Evolutionary conservation across 2,329 filamentous ascomycete species (phyloP), one percentile per base, ranked within the genome.

Genomic region (Fusarium decemcellulare): DNA sequence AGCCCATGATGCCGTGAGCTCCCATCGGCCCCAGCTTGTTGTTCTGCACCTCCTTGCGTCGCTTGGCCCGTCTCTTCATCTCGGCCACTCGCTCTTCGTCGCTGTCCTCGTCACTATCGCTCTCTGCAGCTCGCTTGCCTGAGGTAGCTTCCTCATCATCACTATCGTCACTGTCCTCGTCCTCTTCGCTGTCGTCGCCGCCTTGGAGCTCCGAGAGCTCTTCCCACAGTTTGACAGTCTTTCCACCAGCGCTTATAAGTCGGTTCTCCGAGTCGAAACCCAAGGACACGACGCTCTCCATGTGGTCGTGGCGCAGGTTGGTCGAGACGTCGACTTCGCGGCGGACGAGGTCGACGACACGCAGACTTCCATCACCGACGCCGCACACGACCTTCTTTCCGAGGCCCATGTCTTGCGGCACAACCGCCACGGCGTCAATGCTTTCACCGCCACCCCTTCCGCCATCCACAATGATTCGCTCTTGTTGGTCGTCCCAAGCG

Each of bases 401-500:
- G 65, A 88, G 85, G 1, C 90, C 90, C 42, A 95, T 83, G 16
- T 88, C 88, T 36, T 92, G 88, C 0, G 94, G 94, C 16, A 96
- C 84, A 55, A 92, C 81, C 2, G 89, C 86, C 64, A 98, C 83
- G n/a, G 90, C 87, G 76, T 98, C 95, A 43, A 98, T 82, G 63
- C 92, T 93, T 78, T 97, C 94, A 46, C 89, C 93, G 9, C 89
- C 91, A 18, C 80, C 81, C 71, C 81, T 85, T 16, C 84, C 81
- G 70, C 84, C 81, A 70, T 94, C 91, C 9, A 98, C 89, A 51
- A 92, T 89, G 74, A 98, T 92, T 55, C 94, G 88, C 81, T 97
- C 94, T 72, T 97, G 93, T 78, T 97, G 94, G 78, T 98, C 95
- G 76, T 97, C 95, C 95, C 96, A 98, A 1, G 93, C 90, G 1